Evolutionary conservation across 2,329 filamentous ascomycete genomes (phyloP), one percentile per base, ranked within the genome.

Genomic region (Didymella glomerata): DNA sequence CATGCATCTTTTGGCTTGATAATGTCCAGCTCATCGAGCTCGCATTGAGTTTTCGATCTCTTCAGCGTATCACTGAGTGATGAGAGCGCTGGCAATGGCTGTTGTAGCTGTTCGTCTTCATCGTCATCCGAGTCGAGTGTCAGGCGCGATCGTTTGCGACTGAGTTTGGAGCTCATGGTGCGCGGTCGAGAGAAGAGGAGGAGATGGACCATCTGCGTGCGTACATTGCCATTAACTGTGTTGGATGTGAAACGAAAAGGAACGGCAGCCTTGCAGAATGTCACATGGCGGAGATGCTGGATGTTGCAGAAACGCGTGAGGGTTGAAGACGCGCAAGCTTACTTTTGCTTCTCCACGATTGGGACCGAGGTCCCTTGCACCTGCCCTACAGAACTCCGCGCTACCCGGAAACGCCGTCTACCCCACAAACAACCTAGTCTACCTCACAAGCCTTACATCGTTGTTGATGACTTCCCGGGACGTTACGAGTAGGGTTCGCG

Each of bases 401-500:
- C 38, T 55, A 62, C 51, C 59, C 57, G 55, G 55, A 30, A 57
- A 54, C 56, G 40, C 48, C 57, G 51, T 57, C 59, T 60, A 49
- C 56, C 56, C 60, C 57, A 57, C 58, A 58, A 56, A 48, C 60
- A 61, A 34, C 34, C 50, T 62, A 68, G 62, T 60, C 61, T 54
- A 40, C 36, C 48, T 46, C 50, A 51, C 54, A 52, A 56, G 41
- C 34, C 54, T 24, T 48, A 51, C 42, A 48, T 47, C 11, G 48
- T 45, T 34, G 18, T 46, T 54, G 38, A 69, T 68, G 69, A 64
- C 50, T 64, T 63, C 69, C 16, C 69, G 67, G 66, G 74, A 78
- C 65, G 71, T 80, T 54, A 62, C 72, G 28, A 70, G 70, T 61
- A 69, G 65, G 51, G 71, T 84, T 48, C 82, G 83, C 60, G 74